Evolutionary conservation across 208 protist genomes (phyloP), one percentile per base, ranked within the genome.

Genomic region (Leishmania major): DNA sequence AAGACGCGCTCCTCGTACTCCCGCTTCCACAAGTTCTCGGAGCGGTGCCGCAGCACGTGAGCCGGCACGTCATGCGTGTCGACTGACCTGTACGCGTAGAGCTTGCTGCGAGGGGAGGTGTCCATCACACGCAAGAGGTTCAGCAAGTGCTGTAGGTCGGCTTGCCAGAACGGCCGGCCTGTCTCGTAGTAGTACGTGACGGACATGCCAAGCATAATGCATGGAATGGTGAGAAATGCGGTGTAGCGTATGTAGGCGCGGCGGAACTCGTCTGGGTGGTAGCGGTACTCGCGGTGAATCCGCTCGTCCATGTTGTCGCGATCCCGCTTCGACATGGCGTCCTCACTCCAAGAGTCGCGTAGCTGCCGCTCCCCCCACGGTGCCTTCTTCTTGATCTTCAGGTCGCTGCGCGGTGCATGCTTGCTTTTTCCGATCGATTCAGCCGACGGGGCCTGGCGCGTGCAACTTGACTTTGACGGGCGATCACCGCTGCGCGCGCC

Each of bases 351-450:
- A 60, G 90, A 91, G 74, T 97, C 94, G 37, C 94, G 92, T 47
- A 97, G 86, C 89, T 97, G 92, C 73, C 92, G 91, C 67, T 86
- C 87, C 10, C 94, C 94, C 93, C 94, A 97, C 74, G 94, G 94
- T 5, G 88, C 90, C 53, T 85, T 87, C 66, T 80, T 84, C 69
- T 86, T 89, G 10, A 95, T 88, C 77, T 93, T 95, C 43, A 95
- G 62, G 5, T 31, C 22, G 4, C 25, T 22, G 53, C 1, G 59
- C 28, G 67, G 53, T 0, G 31, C 51, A 66, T 74, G 84, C 51
- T 77, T 78, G 59, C 79, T 83, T 57, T 84, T 83, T 49, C 78
- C 79, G n/a, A 78, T 35, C 28, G 53, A 74, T 43, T 15, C 57
- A 4, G 6, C 64, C 17, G 59, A 77, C 49, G 19, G 45, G 66